Percentiles rank a stretch among this genome's conserved stretches.
Conservation (phyloP, 2,329 filamentous ascomycete genomes). For the Pseudofabraea citricarpa region DNA sequence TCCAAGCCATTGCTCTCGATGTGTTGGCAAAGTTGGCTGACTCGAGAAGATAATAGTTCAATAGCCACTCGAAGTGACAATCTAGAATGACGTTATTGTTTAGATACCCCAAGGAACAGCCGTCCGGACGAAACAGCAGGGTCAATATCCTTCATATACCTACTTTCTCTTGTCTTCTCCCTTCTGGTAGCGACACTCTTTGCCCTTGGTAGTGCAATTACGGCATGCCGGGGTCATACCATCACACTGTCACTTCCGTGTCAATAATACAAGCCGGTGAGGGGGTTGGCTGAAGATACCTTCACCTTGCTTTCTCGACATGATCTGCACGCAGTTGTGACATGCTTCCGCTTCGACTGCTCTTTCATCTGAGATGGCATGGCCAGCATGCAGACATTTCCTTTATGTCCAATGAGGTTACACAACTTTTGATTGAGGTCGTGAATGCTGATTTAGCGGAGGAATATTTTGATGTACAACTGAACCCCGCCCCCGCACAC, state of each 20-base stretch:
- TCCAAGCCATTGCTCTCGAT: conserved; percentile 6
- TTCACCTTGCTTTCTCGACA: conserved; percentile 36
- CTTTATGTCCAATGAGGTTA: no score
- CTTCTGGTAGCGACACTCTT: conserved; percentile 21
- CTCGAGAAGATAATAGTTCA: conserved; percentile 18
- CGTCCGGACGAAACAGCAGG: neutral
- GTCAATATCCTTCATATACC: conserved; percentile 4
- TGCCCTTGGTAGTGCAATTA: conserved; percentile 21
- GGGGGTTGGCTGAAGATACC: conserved; percentile 20
- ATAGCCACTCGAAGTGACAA: conserved; percentile 22
- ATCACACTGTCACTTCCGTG: conserved; percentile 1
- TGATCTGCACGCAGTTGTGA: conserved; percentile 21
- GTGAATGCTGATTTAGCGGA: no score
- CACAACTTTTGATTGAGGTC: no score
- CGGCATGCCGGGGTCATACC: conserved; percentile 7
- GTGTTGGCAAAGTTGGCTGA: conserved; percentile 19
- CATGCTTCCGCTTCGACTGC: conserved; percentile 14
- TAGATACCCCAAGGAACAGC: neutral
- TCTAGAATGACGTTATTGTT: conserved; percentile 6
- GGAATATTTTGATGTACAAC: no score
- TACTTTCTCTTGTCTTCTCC: conserved; percentile 27
- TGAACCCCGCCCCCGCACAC: no score
- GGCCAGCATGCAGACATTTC: neutral
- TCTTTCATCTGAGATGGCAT: no score
- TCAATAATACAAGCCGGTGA: neutral